These are phyloP conservation scores for Backusella westeae DNA, from an alignment of 192 early-diverging fungal genomes.

Conservation along the genomic window DNA sequence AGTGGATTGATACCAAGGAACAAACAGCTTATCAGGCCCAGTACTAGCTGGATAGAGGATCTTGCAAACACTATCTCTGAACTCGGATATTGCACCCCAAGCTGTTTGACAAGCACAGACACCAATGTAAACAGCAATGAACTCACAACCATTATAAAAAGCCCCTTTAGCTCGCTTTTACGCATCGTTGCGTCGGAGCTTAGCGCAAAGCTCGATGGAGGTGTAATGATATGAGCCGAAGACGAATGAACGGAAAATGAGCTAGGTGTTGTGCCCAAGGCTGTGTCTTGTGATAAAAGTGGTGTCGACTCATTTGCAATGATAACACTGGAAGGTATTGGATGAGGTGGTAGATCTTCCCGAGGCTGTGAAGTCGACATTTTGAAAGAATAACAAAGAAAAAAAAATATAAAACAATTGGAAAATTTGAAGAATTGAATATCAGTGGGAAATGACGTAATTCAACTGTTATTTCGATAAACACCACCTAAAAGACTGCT, in stretches of 20 bases:
- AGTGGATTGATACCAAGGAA: conserved; percentile 49
- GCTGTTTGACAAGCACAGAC: conserved; percentile 68
- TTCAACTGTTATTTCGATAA: not conserved
- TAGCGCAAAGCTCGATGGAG: conserved; percentile 1
- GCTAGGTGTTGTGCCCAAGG: not conserved
- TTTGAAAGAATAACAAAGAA: conserved; percentile 1
- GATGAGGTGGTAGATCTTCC: not conserved
- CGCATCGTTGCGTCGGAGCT: conserved; percentile 11
- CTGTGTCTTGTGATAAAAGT: conserved; percentile 2
- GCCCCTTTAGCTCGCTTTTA: conserved; percentile 40
- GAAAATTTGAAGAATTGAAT: not conserved
- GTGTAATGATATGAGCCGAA: not conserved
- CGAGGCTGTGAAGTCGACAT: not conserved
- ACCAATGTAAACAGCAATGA: conserved; percentile 69
- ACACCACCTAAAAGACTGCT: not conserved
- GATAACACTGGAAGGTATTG: conserved; percentile 17
- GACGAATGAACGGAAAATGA: not conserved
- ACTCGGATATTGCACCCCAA: conserved; percentile 52
- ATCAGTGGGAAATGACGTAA: not conserved
- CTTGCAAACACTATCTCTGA: conserved; percentile 74
- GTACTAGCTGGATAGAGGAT: conserved; percentile 59
- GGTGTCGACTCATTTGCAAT: conserved; percentile 23
- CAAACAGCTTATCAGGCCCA: conserved; percentile 57
- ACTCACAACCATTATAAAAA: conserved; percentile 60
- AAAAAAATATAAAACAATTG: not conserved